Evolutionary conservation across 331 rosid species (phyloP), one percentile per base, ranked within the genome.

Genomic region (Rosa hybrid): DNA sequence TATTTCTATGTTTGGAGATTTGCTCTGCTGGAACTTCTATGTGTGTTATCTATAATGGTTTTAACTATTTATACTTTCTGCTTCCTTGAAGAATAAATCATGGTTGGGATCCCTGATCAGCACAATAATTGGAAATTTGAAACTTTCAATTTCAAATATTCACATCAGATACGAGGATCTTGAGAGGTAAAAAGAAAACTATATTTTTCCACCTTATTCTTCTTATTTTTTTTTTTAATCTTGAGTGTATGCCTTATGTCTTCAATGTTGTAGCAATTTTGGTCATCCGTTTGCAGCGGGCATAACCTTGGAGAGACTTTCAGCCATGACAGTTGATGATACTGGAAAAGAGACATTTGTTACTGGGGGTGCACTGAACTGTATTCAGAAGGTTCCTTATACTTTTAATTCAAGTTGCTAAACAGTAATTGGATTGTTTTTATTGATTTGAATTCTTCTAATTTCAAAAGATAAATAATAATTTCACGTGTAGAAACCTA

Each of bases 201-300:
- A 1, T 49, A 23, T 23, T 48, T 10, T 6, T 13, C 7, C 21
- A 5, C 57, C 65, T 38, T 2, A n/a, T 81, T 25, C 6, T 65
- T 41, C 30, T 27, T 56, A 64, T 14, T 12, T 75, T 81, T 7
- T 14, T 68, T 57, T 76, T 34, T 34, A 34, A 53, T 78, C 60
- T 78, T 87, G 50, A 77, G 53, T 74, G 82, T 64, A 68, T 57
- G 77, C 75, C 74, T 90, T 82, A 80, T 72, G 49, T 84, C 68
- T 83, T 73, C 78, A 50, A 77, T 83, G 72, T 75, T 92, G 90
- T 82, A 95, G 99, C 93, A 95, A 95, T 85, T 94, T 92, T 63
- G 99, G 98, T 54, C 92, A 91, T 81, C 96, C 98, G 44, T 95
- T 95, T 89, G 93, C 98, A 77, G 97, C 97, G 77, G 99, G 99